These are phyloP conservation scores for Myriosclerotinia scirpicola DNA, from an alignment of 2,329 filamentous ascomycete species.

Conservation along the genomic window DNA sequence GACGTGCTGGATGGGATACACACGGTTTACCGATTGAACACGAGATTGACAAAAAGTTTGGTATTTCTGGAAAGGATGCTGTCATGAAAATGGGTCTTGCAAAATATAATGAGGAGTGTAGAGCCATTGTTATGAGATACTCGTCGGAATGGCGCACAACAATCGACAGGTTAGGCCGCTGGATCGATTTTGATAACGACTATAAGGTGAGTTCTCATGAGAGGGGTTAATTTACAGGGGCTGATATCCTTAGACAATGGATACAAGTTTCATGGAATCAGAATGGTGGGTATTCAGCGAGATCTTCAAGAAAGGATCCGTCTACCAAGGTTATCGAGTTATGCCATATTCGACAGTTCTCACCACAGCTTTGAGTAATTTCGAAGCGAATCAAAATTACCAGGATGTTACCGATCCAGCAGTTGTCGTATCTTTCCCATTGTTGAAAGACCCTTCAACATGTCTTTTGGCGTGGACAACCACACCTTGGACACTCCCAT, in stretches of 20 bases:
- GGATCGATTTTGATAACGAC: conserved; percentile 98
- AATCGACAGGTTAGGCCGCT: conserved; percentile 84
- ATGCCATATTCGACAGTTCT: conserved; percentile 95
- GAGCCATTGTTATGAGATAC: conserved; percentile 90
- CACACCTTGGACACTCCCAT: conserved; percentile 73
- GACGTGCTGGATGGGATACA: conserved; percentile 93
- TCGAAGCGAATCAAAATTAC: conserved; percentile 93
- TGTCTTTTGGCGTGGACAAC: conserved; percentile 59
- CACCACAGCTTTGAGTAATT: conserved; percentile 87
- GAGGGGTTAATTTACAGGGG: not conserved
- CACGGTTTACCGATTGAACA: conserved; percentile 95
- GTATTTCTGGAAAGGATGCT: conserved; percentile 82
- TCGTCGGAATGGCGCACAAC: conserved; percentile 83
- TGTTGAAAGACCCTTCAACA: conserved; percentile 73
- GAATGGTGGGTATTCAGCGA: conserved; percentile 98
- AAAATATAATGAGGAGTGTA: conserved; percentile 89
- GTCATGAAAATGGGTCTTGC: conserved; percentile 83
- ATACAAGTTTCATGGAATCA: conserved; percentile 92
- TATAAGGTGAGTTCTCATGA: conserved; percentile 65
- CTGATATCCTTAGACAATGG: conserved; percentile 68
- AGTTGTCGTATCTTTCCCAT: conserved; percentile 82
- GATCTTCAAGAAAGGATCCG: conserved; percentile 82
- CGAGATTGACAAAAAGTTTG: conserved; percentile 95
- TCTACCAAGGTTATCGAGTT: conserved; percentile 87
- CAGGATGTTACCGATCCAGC: conserved; percentile 90